A percentile compares a stretch with the other conserved stretches of the same genome.
Conservation (phyloP, 176 grass and related monocot genomes). For the Oryza coarctata region DNA sequence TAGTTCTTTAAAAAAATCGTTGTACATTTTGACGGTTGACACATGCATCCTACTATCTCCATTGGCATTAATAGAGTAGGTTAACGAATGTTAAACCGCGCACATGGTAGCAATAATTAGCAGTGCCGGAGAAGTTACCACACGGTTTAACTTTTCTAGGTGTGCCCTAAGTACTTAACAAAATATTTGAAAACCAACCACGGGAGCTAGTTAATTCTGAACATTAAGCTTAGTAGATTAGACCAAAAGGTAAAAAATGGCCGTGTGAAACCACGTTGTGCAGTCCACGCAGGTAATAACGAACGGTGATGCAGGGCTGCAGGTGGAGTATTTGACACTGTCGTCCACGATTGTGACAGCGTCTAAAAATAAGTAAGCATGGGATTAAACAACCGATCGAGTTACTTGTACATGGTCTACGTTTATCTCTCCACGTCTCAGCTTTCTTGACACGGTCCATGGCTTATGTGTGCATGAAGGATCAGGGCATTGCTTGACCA, state of each 20-base stretch:
- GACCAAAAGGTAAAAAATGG: neutral
- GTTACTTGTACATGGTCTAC: neutral
- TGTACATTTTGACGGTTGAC: neutral
- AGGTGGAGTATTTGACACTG: neutral
- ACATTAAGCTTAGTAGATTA: neutral
- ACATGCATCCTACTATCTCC: neutral
- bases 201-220: neutral
- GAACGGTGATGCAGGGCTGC: neutral
- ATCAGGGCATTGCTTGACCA: neutral
- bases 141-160: neutral
- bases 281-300: neutral
- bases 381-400: neutral
- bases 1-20: no score
- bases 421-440: neutral
- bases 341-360: neutral
- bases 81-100: neutral
- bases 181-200: neutral
- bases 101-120: neutral
- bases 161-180: neutral
- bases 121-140: neutral
- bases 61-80: neutral
- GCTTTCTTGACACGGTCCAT: neutral
- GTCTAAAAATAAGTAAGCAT: neutral
- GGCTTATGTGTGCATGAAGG: neutral
- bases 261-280: neutral